A percentile compares a stretch with the other conserved stretches of the same genome.
These are phyloP conservation scores for Leccinum fallax DNA, from an alignment of 1,284 basidiomycete genomes.

Conservation along the genomic window DNA sequence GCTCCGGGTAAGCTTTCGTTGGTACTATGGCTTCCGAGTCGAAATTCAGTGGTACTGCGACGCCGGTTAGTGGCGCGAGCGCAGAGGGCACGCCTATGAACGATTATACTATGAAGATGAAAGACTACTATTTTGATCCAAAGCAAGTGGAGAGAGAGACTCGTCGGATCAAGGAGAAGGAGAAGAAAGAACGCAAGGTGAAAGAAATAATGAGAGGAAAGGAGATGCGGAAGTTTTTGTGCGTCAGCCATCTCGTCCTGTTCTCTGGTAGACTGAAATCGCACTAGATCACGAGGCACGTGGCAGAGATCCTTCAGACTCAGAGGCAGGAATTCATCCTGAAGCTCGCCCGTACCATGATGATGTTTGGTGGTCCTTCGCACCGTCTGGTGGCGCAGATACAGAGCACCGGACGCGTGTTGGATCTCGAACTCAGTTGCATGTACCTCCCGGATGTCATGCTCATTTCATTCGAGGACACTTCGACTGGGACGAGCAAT, in stretches of 20 bases:
- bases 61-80: slow-evolving; percentile 23
- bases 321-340: slow-evolving; percentile 89
- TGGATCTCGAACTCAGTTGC: slow-evolving; percentile 84
- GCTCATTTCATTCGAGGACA: slow-evolving; percentile 83
- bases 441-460: slow-evolving; percentile 88
- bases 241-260: slow-evolving; percentile 32
- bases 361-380: slow-evolving; percentile 95
- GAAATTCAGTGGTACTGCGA: slow-evolving; percentile 15
- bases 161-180: slow-evolving; percentile 19
- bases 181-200: slow-evolving; percentile 35
- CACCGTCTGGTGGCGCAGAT: slow-evolving; percentile 89
- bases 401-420: slow-evolving; percentile 81
- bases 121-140: slow-evolving; percentile 30
- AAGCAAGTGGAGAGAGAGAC: slow-evolving; percentile 24
- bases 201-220: slow-evolving; percentile 45
- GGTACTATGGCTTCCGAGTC: too few relatives aligned
- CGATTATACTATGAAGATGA: slow-evolving; percentile 19
- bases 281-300: slow-evolving; percentile 82
- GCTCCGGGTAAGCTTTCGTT: too few relatives aligned
- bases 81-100: slow-evolving; percentile 22
- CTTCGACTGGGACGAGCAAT: slow-evolving; percentile 81
- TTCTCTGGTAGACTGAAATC: not conserved
- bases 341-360: slow-evolving; percentile 87
- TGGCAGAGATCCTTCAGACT: slow-evolving; percentile 71
- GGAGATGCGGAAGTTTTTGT: slow-evolving; percentile 74